These are phyloP conservation scores for Gossypium lobatum DNA, from an alignment of 441 rosid genomes.

Conservation along the genomic window DNA sequence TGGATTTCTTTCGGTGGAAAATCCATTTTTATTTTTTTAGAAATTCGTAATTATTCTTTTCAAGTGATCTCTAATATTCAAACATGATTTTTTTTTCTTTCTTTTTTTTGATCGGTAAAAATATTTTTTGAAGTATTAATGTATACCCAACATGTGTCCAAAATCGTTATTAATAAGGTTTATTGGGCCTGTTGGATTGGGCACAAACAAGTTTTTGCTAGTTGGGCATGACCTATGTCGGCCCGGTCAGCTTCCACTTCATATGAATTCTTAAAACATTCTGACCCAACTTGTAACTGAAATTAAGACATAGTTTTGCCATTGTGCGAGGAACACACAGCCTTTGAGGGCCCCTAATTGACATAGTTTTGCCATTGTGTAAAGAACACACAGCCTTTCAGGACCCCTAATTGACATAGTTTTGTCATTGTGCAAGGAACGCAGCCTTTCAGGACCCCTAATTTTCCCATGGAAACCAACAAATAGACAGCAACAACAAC, in stretches of 20 bases:
- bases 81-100: too few relatives aligned
- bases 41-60: too few relatives aligned
- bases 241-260: background rate
- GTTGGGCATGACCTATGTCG: background rate
- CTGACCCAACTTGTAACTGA: background rate
- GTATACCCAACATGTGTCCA: background rate
- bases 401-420: background rate
- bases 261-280: background rate
- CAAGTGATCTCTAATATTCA: too few relatives aligned
- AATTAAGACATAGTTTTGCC: background rate
- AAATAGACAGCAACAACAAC: background rate
- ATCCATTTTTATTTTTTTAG: too few relatives aligned
- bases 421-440: background rate
- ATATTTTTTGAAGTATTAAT: background rate
- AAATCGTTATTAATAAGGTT: background rate
- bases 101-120: background rate
- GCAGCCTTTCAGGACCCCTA: background rate
- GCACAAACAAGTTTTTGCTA: background rate
- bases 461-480: background rate
- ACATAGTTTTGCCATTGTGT: background rate
- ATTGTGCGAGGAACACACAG: background rate
- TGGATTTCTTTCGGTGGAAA: too few relatives aligned
- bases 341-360: background rate
- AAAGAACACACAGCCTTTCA: background rate
- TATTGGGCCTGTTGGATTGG: background rate